phyloP scores from a whole-genome alignment of 495 filamentous ascomycete genomes.

The Jackrogersella minutella region DNA sequence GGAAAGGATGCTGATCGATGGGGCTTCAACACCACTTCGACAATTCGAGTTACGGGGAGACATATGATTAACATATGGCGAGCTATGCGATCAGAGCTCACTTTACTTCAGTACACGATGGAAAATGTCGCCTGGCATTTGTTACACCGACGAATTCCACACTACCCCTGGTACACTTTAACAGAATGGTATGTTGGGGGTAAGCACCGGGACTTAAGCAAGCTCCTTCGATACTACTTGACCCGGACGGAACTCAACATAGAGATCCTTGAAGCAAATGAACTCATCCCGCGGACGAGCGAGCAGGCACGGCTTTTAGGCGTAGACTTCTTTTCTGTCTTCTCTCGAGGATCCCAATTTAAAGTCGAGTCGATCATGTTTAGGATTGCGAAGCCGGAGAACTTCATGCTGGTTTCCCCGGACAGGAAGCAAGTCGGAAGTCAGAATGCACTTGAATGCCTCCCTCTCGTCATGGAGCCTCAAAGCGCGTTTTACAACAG shows the following conservation, averaged over 20 bases:
- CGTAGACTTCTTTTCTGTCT: conserved; percentile 95
- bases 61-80: conserved; percentile 99
- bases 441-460: conserved; percentile 94
- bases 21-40: conserved; percentile 91
- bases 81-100: conserved; percentile 90
- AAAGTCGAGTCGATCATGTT: conserved; percentile 99
- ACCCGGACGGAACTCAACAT: conserved; percentile 82
- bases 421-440: conserved; percentile 89
- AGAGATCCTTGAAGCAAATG: conserved; percentile 90
- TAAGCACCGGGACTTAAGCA: conserved; percentile 72
- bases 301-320: conserved; percentile 94
- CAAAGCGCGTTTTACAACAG: conserved; percentile 93
- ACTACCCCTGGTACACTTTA: conserved; percentile 79
- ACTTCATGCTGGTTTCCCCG: conserved; percentile 88
- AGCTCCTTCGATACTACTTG: conserved; percentile 80
- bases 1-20: conserved; percentile 87
- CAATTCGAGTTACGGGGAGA: conserved; percentile 85
- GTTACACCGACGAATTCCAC: conserved; percentile 87
- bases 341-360: conserved; percentile 93
- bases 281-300: conserved; percentile 86
- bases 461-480: conserved; percentile 97
- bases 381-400: conserved; percentile 96
- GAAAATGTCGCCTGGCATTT: conserved; percentile 97
- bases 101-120: conserved; percentile 91
- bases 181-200: conserved; percentile 81